Evolutionary conservation across 2,329 filamentous ascomycete species (phyloP).

Genomic region (Sporothrix curviconia): DNA sequence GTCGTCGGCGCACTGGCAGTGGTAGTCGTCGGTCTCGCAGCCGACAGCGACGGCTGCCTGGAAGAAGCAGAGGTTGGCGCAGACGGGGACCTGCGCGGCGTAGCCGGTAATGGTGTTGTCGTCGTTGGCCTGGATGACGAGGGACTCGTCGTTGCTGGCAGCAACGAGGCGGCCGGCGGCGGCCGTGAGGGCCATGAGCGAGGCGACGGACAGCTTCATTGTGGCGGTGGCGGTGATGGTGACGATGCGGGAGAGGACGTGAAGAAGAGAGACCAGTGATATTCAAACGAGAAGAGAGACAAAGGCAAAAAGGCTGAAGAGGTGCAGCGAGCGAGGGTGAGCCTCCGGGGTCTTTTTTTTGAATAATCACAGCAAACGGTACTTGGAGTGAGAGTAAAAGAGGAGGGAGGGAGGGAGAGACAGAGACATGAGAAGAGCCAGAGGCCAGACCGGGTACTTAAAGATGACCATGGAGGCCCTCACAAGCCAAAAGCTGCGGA

Average conservation of each 20-base stretch:
- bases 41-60: conserved; percentile 16
- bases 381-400: neutral
- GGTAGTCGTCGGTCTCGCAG: conserved; percentile 17
- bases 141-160: neutral
- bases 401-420: neutral
- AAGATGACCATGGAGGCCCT: neutral
- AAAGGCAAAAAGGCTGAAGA: too few species aligned
- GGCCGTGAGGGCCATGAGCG: neutral
- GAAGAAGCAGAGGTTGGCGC: conserved; percentile 18
- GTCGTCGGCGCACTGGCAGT: conserved; percentile 17
- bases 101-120: conserved; percentile 34
- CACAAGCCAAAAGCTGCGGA: neutral
- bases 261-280: neutral
- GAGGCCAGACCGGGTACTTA: conserved; percentile 2
- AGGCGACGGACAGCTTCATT: neutral
- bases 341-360: too few species aligned
- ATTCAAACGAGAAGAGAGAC: neutral
- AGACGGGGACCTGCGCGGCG: conserved; percentile 28
- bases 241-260: neutral
- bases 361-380: too few species aligned
- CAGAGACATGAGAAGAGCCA: neutral
- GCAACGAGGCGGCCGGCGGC: neutral
- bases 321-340: too few species aligned
- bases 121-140: conserved; percentile 8
- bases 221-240: neutral